phyloP scores from a whole-genome alignment of 2,329 filamentous ascomycete genomes.

The Penicillium vulpinum region DNA sequence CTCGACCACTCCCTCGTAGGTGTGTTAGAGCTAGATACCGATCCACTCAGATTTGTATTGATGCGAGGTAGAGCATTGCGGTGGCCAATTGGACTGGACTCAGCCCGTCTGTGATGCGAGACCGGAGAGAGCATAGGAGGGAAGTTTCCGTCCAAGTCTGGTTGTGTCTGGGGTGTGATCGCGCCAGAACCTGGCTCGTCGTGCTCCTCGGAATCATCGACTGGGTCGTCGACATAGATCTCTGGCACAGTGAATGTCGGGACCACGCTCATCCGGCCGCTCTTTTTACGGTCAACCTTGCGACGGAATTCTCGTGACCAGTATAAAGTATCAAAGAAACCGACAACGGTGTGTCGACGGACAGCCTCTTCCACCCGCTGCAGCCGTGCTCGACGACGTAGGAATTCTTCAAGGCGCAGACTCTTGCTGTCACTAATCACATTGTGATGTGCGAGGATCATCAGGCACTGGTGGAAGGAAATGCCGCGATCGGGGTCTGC shows the following conservation, averaged over 20 bases:
- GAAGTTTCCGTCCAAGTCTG: slow-evolving; percentile 18
- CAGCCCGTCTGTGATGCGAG: slow-evolving; percentile 29
- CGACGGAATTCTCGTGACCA: slow-evolving; percentile 82
- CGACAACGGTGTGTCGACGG: slow-evolving; percentile 81
- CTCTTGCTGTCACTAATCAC: slow-evolving; percentile 98
- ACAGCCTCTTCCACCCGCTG: slow-evolving; percentile 96
- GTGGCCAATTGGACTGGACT: slow-evolving; percentile 27
- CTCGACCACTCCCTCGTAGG: slow-evolving; percentile 50
- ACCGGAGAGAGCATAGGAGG: slow-evolving; percentile 37
- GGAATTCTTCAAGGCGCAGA: slow-evolving; percentile 87
- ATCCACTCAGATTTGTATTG: slow-evolving; percentile 43
- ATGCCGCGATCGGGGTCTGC: slow-evolving; percentile 88
- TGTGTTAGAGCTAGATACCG: slow-evolving; percentile 38
- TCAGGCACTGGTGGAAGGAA: slow-evolving; percentile 84
- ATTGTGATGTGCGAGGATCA: slow-evolving; percentile 97
- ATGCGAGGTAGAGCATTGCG: slow-evolving; percentile 50
- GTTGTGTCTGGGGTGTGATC: slow-evolving; percentile 25
- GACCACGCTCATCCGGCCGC: slow-evolving; percentile 72
- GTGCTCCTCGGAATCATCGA: slow-evolving; percentile 37
- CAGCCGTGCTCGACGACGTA: slow-evolving; percentile 82
- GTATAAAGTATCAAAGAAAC: slow-evolving; percentile 92
- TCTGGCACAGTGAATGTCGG: slow-evolving; percentile 84
- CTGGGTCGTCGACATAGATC: slow-evolving; percentile 83
- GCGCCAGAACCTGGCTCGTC: slow-evolving; percentile 17
- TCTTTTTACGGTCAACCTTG: slow-evolving; percentile 69